Evolutionary conservation across 192 early-diverging fungal genomes (phyloP), one percentile per base, ranked within the genome.

Genomic region (Coemansia sp.): DNA sequence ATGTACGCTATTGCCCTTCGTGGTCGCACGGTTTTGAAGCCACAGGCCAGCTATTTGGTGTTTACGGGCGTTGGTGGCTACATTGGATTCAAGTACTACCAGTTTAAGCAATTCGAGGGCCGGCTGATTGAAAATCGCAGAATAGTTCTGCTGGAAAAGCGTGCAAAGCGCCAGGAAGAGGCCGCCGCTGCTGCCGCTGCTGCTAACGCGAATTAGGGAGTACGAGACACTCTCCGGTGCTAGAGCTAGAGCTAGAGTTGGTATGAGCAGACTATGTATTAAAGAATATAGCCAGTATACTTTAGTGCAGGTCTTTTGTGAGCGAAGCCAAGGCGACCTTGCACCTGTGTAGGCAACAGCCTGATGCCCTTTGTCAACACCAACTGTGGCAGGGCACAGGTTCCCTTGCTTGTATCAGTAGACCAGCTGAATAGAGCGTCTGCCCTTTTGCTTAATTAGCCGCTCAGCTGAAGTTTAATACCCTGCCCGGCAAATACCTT

Each of bases 1-100:
- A 76, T 82, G 73, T 82, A 76, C 64, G 59, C 73, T 36, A 76
- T 76, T 43, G 79, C 59, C 1, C 79, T 82, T 10, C 79, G 72
- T 38, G 70, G 70, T 7, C 70, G 73, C 34, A 55, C 64, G 2
- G 70, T 82, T 2, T 14, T 76, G 28, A 76, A 67, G 26, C 79
- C 79, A 9, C 73, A 65, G 23, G 11, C 75, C 61, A 82, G 73
- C 63, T 82, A 82, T 18, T 23, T 58, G 70, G 50, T 26, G 60
- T 82, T 16, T 70, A 66, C 43, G 57, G 51, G 67, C 24, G 62
- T 63, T 20, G 79, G 79, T 1, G 37, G 51, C 1, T 65, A 42
- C 34, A 55, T 82, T 20, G 79, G 79, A 0, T 82, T 66, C 61
- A 64, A 73, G 53, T 67, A 64, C 60, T 72, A 64, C 39, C 31